Base-by-base conservation (phyloP, 306 rosid species). In the Prunus davidiana region DNA sequence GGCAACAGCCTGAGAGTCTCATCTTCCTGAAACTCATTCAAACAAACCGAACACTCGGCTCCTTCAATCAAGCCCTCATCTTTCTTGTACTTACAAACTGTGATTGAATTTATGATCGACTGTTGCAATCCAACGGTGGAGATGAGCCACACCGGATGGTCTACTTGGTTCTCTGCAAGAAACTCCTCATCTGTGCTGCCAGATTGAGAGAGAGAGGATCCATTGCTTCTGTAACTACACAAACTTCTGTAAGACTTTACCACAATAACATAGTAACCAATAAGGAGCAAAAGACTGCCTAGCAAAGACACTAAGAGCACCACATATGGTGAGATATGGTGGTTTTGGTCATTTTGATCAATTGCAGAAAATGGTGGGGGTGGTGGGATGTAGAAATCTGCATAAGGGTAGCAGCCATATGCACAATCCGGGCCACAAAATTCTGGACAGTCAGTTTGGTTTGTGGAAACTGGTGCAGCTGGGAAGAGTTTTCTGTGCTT, bases 61-160 rank as follows among this genome's bases (percentile, higher is more conserved):
- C 93, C 97, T 78, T 91, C 93, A 9, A 89, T 79, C 83, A 91
- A 73, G 0, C 95, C 93, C 47, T 91, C 95, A 15, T 74, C 71
- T 15, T 73, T 86, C 58, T 64, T 83, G 74, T 85, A 91, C 82
- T 58, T 89, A 22, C 80, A 87, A 0, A 85, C 83, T 0, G 93
- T 55, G 4, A 91, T 91, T 32, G 95, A 88, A 30, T 90, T 89
- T 65, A 91, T 89, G 51, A 89, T 57, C 0, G 94, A 87, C 55
- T 86, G 97, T 20, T 88, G 92, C 56, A 91, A 79, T 54, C 97
- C 94, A 62, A 77, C 79, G 0, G 93, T 83, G 78, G 94, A 57
- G 71, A 89, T 89, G 49, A 85, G 80, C 95, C 97, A 89, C 16
- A 91, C 83, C 5, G 91, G 97, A 76, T 91, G 92, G 68, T 85